Conservation (phyloP, 352 stramenopile species). For the Aphanomyces invadans region DNA sequence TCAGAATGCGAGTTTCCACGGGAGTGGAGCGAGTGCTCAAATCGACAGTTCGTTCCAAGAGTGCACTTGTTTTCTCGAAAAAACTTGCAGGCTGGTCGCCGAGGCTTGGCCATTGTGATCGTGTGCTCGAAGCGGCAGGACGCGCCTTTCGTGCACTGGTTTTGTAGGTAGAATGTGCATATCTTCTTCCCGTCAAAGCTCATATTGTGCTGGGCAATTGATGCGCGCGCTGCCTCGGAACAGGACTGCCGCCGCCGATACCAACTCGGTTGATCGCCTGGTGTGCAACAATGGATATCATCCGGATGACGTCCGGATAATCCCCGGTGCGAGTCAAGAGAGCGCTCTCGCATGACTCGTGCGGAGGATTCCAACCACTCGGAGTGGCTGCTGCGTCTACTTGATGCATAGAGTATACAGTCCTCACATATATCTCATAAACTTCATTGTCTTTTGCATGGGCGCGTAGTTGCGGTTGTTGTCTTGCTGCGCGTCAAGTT, state of each 20-base stretch:
- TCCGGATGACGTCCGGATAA: neutral
- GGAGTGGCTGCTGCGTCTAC: no score
- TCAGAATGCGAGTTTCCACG: neutral
- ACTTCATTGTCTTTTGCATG: no score
- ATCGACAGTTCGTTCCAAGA: conserved; percentile 53
- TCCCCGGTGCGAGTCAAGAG: neutral
- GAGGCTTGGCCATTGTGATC: neutral
- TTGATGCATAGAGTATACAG: no score
- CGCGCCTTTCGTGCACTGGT: conserved; percentile 42
- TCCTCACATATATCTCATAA: no score
- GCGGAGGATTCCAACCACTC: neutral
- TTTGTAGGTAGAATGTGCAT: conserved; percentile 70
- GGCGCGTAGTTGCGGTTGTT: no score
- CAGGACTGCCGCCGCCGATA: neutral
- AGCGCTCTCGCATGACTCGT: neutral
- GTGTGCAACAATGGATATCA: conserved; percentile 3
- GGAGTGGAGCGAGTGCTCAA: conserved; percentile 35
- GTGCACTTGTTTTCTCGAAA: conserved; percentile 60
- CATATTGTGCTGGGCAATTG: no score
- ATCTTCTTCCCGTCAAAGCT: conserved; percentile 16
- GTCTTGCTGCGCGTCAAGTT: no score
- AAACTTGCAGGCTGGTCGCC: conserved; percentile 46
- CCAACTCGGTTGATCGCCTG: neutral
- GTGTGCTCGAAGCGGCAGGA: conserved; percentile 25
- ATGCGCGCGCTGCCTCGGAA: no score